Base-by-base conservation (phyloP, 2,329 filamentous ascomycete species). In the Biscogniauxia mediterranea region DNA sequence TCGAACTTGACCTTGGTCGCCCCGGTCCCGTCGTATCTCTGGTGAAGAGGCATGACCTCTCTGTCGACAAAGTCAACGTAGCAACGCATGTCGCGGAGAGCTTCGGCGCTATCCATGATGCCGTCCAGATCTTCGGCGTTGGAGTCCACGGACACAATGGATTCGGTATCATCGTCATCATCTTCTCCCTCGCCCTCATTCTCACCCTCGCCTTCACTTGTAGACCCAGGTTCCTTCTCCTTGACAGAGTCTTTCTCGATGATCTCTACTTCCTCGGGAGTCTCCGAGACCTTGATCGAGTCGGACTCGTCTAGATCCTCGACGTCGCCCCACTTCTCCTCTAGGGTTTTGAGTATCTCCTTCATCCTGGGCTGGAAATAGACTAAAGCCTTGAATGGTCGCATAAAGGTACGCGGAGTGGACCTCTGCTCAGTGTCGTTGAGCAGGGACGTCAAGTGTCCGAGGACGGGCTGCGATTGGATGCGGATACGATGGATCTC, bases 61-160 rank as follows among this genome's bases (percentile, higher is more conserved):
- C 75, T 68, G 50, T 80, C 78, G n/a, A 80, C 66, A 57, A 80
- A 80, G 38, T 78, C 66, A 54, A 80, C 75, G 49, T 80, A 80
- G 71, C 74, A 77, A 15, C 76, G 70, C 73, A 80, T 77, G 61
- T 80, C 76, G 1, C 71, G 66, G 17, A 79, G 68, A 0, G 76
- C 76, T 57, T 78, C 77, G 1, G 72, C 68, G 58, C 73, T 76
- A 55, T 78, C 73, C 74, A 78, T 77, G 57, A 77, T 66, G 2
- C 65, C 63, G 28, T 76, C 74, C 32, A 74, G 66, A 59, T 78
- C 73, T 56, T 74, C 73, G 5, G 70, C 74, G 49, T 76, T 74
- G 0, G 75, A 77, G 60, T 78, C 76, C 1, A 77, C 70, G 0
- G 76, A 77, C 5, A 68, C 55, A 4, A 76, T 58, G 1, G 76